Percentiles rank a stretch among this genome's conserved stretches.
These are phyloP conservation scores for Trifolium subterraneum DNA, from an alignment of 306 rosid species.

Conservation along the genomic window DNA sequence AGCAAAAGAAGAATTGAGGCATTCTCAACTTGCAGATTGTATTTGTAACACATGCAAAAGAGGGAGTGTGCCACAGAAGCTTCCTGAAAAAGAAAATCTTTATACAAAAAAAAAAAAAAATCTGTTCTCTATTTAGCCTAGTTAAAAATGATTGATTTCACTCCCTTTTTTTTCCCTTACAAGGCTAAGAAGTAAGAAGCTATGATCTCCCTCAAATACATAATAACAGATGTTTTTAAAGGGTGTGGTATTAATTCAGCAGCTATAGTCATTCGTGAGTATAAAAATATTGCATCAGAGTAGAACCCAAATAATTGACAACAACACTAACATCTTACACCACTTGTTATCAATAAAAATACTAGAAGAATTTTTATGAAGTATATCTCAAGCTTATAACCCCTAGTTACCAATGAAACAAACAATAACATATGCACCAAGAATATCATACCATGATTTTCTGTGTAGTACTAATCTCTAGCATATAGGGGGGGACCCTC, in stretches of 20 bases:
- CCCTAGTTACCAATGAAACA: not conserved
- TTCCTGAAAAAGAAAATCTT: slow-evolving; percentile 61
- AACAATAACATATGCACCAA: slow-evolving; percentile 19
- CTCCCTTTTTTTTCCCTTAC: not conserved
- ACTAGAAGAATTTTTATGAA: not conserved
- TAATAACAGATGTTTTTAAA: not conserved
- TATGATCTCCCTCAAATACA: slow-evolving; percentile 19
- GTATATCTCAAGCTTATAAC: not conserved
- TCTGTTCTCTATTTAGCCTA: not conserved
- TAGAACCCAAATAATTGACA: not conserved
- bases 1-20: slow-evolving; percentile 94
- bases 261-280: not conserved
- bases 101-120: slow-evolving; percentile 20
- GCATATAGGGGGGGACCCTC: slow-evolving; percentile 59
- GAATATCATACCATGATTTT: slow-evolving; percentile 29
- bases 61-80: slow-evolving; percentile 94
- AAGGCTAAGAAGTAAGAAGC: slow-evolving; percentile 23
- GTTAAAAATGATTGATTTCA: not conserved
- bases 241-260: not conserved
- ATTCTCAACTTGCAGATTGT: slow-evolving; percentile 91
- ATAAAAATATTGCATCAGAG: slow-evolving; percentile 3
- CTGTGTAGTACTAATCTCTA: slow-evolving; percentile 12
- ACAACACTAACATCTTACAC: not conserved
- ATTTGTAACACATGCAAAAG: slow-evolving; percentile 92
- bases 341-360: not conserved